phyloP scores from a whole-genome alignment of 1,284 basidiomycete species.

The Phellinidium pouzarii region DNA sequence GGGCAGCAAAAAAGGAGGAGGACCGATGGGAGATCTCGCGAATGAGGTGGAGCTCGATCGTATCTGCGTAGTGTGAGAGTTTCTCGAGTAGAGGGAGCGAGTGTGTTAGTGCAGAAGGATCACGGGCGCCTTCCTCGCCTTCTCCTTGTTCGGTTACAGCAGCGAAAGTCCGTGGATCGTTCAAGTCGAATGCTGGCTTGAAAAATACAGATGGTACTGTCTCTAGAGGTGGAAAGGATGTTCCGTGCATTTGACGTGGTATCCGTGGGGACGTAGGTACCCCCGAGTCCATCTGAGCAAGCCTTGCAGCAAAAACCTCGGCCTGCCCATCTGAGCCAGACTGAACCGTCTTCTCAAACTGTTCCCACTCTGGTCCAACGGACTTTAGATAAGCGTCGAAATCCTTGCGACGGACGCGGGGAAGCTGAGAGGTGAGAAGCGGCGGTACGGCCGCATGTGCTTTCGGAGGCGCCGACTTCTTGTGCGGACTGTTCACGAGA shows the following conservation, averaged over 20 bases:
- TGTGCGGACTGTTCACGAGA: constrained; percentile 81
- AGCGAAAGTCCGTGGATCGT: constrained; percentile 78
- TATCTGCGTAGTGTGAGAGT: constrained; percentile 89
- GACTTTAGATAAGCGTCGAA: constrained; percentile 78
- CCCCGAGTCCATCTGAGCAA: constrained; percentile 15
- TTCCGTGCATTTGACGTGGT: constrained; percentile 28
- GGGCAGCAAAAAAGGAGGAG: constrained; percentile 92
- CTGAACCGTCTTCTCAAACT: constrained; percentile 48
- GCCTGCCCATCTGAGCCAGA: constrained; percentile 36
- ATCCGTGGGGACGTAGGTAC: constrained; percentile 28
- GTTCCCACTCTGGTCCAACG: constrained; percentile 73
- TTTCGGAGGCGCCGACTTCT: constrained; percentile 78
- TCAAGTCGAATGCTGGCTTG: constrained; percentile 73
- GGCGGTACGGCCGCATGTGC: constrained; percentile 74
- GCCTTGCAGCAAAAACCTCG: constrained; percentile 9
- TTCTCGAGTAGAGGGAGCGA: constrained; percentile 80
- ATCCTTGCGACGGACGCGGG: constrained; percentile 75
- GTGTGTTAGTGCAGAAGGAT: constrained; percentile 57
- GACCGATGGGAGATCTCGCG: constrained; percentile 89
- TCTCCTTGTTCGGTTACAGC: constrained; percentile 62
- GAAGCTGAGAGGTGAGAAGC: constrained; percentile 63
- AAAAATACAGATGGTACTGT: constrained; percentile 83
- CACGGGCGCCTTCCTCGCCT: constrained; percentile 28
- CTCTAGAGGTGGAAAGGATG: constrained; percentile 62
- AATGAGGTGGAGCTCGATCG: constrained; percentile 91